Evolutionary conservation across 345 rosid genomes (phyloP).

Genomic region (Populus deltoides): DNA sequence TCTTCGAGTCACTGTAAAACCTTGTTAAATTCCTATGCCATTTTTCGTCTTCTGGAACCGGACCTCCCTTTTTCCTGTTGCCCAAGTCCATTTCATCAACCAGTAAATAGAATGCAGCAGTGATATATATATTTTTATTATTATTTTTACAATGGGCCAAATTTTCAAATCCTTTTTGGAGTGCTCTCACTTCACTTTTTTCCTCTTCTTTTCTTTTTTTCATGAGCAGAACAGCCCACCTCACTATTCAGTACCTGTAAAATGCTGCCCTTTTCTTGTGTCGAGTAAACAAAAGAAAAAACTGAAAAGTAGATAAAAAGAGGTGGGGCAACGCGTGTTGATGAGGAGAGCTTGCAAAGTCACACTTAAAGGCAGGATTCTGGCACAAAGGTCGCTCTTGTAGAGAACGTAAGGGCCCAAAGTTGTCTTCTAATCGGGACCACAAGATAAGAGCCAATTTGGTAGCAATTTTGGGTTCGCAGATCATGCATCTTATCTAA

Average conservation of each 20-base stretch:
- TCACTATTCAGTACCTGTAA: background rate
- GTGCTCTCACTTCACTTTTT: background rate
- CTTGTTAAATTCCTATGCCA: too few relatives aligned
- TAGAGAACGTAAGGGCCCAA: background rate
- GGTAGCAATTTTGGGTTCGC: background rate
- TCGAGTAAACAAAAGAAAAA: background rate
- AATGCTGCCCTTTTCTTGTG: background rate
- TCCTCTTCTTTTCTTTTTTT: background rate
- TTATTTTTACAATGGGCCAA: too few relatives aligned
- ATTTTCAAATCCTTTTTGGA: background rate
- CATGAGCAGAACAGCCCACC: background rate
- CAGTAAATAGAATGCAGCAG: too few relatives aligned
- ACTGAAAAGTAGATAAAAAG: background rate
- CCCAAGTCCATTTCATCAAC: too few relatives aligned
- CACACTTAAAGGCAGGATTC: background rate
- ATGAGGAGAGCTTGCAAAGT: constrained; percentile 1
- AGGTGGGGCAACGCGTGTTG: constrained; percentile 11
- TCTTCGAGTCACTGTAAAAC: too few relatives aligned
- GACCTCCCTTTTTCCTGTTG: too few relatives aligned
- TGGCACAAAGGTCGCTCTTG: background rate
- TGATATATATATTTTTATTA: too few relatives aligned
- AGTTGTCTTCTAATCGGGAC: background rate
- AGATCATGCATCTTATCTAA: background rate
- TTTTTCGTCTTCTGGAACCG: too few relatives aligned
- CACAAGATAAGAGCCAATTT: background rate